phyloP scores from a whole-genome alignment of 2,329 filamentous ascomycete species.

The Calonectria montana region DNA sequence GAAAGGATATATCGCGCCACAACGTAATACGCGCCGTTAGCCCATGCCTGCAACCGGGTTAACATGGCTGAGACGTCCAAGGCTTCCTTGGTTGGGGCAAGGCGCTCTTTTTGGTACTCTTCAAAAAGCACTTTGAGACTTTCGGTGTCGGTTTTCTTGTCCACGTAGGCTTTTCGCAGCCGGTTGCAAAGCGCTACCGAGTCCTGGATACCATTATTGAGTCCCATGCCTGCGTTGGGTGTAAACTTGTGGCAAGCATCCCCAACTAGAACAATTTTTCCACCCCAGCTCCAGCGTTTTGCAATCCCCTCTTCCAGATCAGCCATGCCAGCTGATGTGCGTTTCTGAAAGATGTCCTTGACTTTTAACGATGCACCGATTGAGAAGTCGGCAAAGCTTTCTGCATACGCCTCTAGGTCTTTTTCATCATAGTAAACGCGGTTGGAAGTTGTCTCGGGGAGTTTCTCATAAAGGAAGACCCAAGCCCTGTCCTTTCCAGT shows the following conservation, averaged over 20 bases:
- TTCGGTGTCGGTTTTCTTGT: not conserved
- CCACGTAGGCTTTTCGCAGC: not conserved
- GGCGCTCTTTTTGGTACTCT: not conserved
- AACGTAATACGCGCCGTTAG: not conserved
- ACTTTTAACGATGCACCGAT: constrained; percentile 21
- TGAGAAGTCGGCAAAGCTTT: not conserved
- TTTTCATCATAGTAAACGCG: not conserved
- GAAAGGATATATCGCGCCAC: not conserved
- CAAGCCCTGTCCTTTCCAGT: constrained; percentile 43
- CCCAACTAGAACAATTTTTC: constrained; percentile 45
- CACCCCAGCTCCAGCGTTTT: constrained; percentile 40
- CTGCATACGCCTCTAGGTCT: constrained; percentile 5
- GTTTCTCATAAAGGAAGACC: constrained; percentile 49
- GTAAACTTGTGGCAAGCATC: constrained; percentile 51
- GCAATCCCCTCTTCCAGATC: constrained; percentile 48
- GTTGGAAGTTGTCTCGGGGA: constrained; percentile 23
- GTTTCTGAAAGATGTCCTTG: constrained; percentile 7
- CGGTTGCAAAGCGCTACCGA: constrained; percentile 7
- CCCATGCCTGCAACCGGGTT: not conserved
- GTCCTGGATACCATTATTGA: constrained; percentile 37
- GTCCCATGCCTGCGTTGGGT: constrained; percentile 46
- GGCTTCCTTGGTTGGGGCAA: not conserved
- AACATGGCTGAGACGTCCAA: not conserved
- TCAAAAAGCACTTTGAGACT: not conserved
- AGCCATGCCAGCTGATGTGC: constrained; percentile 33